These are phyloP conservation scores for Arabis hirsuta DNA, from an alignment of 345 rosid genomes.

Conservation along the genomic window DNA sequence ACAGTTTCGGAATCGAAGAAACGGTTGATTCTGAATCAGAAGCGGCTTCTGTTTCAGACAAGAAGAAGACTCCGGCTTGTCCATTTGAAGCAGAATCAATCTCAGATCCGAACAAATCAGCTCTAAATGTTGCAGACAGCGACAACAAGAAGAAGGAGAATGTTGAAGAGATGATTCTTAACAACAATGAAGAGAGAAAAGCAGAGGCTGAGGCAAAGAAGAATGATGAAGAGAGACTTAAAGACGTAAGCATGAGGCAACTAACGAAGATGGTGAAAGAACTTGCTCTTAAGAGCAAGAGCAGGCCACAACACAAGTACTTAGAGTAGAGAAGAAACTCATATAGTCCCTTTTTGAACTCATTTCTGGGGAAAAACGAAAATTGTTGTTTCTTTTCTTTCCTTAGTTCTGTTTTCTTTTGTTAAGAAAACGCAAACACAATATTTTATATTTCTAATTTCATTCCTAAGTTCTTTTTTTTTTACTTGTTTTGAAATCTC, in stretches of 20 bases:
- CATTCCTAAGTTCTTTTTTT: neutral
- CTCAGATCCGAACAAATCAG: too few relatives aligned
- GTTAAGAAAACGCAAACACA: conserved; percentile 22
- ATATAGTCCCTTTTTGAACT: neutral
- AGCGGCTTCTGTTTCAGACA: conserved; percentile 21
- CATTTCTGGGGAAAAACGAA: conserved; percentile 6
- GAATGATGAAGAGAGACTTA: conserved; percentile 39
- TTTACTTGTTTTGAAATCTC: neutral
- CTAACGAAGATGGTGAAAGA: conserved; percentile 53
- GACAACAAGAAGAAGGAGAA: conserved; percentile 23
- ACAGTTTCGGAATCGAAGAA: conserved; percentile 1
- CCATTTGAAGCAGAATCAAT: conserved; percentile 44
- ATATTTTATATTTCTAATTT: too few relatives aligned
- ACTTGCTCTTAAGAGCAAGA: conserved; percentile 32
- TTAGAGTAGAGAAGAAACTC: conserved; percentile 5
- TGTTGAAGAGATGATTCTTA: conserved; percentile 26
- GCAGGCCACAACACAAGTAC: conserved; percentile 12
- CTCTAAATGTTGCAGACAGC: conserved; percentile 19
- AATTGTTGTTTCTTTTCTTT: neutral
- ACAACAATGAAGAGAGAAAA: conserved; percentile 47
- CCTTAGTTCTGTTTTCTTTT: neutral
- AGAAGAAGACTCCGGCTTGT: conserved; percentile 37
- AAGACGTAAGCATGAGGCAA: conserved; percentile 50
- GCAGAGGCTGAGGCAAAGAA: conserved; percentile 28
- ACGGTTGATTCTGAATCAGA: neutral